phyloP scores from a whole-genome alignment of 371 early-diverging fungal genomes.

The Synchytrium microbalum region DNA sequence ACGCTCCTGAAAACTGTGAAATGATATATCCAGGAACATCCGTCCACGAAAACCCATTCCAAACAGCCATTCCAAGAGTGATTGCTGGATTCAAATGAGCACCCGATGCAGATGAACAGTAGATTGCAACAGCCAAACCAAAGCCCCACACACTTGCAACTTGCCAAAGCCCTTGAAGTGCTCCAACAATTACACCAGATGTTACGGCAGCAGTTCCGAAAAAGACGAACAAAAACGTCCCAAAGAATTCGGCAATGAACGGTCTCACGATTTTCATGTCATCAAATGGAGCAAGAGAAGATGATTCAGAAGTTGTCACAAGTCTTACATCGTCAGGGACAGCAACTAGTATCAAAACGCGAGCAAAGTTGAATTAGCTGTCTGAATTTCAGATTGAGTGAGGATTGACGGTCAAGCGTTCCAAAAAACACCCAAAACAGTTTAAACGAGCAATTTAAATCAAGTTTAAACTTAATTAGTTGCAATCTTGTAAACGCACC shows the following conservation, averaged over 20 bases:
- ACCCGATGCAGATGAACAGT: constrained; percentile 18
- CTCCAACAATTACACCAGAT: constrained; percentile 5
- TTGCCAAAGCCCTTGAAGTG: constrained; percentile 10
- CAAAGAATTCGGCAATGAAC: constrained; percentile 69
- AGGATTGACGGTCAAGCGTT: too few species aligned
- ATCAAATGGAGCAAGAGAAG: too few species aligned
- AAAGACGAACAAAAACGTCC: constrained; percentile 61
- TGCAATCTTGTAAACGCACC: too few species aligned
- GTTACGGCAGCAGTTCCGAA: constrained; percentile 34
- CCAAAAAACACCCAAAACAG: too few species aligned
- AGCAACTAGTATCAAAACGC: too few species aligned
- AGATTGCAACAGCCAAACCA: constrained; percentile 20
- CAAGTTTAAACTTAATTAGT: too few species aligned
- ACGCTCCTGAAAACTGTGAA: constrained; percentile 22
- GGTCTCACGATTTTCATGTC: too few species aligned
- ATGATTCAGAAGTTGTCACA: too few species aligned
- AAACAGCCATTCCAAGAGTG: constrained; percentile 17
- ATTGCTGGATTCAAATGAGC: constrained; percentile 28
- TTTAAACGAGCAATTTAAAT: too few species aligned
- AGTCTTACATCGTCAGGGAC: too few species aligned
- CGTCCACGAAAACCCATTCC: constrained; percentile 15
- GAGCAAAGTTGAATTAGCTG: too few species aligned
- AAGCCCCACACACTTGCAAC: constrained; percentile 18
- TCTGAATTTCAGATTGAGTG: too few species aligned
- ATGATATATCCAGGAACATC: constrained; percentile 12